Evolutionary conservation across 148 eudicot species (phyloP).

Genomic region (Persicaria maculosa): DNA sequence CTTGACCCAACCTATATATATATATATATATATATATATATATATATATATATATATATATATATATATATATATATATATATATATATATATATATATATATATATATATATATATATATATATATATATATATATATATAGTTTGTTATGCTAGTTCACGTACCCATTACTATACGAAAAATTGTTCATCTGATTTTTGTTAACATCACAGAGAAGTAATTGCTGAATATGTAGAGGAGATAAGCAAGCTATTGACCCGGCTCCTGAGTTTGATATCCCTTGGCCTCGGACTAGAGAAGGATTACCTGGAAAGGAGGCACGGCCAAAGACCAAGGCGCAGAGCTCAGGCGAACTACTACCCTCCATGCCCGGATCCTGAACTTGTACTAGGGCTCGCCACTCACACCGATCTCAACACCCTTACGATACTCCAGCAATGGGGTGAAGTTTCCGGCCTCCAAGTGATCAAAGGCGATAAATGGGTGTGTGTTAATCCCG

Average conservation of each 20-base stretch:
- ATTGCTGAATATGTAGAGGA: constrained; percentile 12
- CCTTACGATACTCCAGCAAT: constrained; percentile 24
- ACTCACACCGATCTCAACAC: constrained; percentile 22
- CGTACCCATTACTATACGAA: too few species aligned
- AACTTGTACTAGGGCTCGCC: constrained; percentile 22
- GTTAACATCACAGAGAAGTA: not conserved
- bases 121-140: too few species aligned
- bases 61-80: too few species aligned
- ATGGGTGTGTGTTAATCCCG: constrained; percentile 28
- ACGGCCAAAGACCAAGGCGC: constrained; percentile 12
- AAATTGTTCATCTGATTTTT: not conserved
- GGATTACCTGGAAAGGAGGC: constrained; percentile 18
- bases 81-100: too few species aligned
- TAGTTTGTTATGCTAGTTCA: too few species aligned
- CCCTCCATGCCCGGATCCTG: constrained; percentile 35
- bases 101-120: too few species aligned
- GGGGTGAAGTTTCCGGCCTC: constrained; percentile 21
- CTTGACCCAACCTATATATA: too few species aligned
- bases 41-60: too few species aligned
- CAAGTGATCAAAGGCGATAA: constrained; percentile 22
- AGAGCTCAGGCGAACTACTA: constrained; percentile 36
- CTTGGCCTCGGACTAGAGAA: constrained; percentile 24
- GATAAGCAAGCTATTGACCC: constrained; percentile 12
- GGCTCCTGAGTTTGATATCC: constrained; percentile 25
- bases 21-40: too few species aligned